Evolutionary conservation across 148 eudicot genomes (phyloP).

Genomic region (Vaccinium darrowii): DNA sequence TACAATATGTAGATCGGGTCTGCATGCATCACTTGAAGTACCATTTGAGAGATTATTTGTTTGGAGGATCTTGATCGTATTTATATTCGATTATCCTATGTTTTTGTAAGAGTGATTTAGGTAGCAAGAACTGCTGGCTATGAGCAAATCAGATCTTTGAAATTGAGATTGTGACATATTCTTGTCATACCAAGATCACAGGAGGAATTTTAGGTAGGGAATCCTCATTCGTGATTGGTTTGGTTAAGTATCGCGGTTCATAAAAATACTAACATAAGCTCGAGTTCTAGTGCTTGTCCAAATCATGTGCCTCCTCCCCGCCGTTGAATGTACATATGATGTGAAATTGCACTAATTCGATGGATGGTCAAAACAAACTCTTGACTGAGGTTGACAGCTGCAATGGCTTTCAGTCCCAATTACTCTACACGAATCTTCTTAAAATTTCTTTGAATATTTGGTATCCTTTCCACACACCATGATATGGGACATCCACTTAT

Average conservation of each 20-base stretch:
- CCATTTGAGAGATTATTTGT: too few species aligned
- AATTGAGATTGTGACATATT: background rate
- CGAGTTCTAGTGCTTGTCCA: background rate
- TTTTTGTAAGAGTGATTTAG: too few species aligned
- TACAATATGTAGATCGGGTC: too few species aligned
- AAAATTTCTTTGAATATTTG: background rate
- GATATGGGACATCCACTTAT: background rate
- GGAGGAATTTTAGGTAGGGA: background rate
- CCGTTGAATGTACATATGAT: background rate
- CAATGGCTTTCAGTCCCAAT: background rate
- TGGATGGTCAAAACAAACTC: background rate
- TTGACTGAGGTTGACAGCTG: background rate
- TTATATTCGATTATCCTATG: too few species aligned
- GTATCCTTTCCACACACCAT: background rate
- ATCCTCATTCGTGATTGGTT: background rate
- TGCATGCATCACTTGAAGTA: too few species aligned
- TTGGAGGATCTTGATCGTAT: too few species aligned
- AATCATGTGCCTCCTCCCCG: background rate
- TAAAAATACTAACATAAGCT: background rate
- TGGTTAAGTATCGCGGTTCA: background rate
- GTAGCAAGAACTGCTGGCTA: background rate
- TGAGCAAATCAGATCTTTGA: background rate
- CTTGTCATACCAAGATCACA: too few species aligned
- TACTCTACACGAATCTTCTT: background rate
- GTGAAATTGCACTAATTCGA: background rate